A percentile compares a stretch with the other conserved stretches of the same genome.
Conservation (phyloP, 768 basidiomycete genomes). For the Tulasnella sp. region DNA sequence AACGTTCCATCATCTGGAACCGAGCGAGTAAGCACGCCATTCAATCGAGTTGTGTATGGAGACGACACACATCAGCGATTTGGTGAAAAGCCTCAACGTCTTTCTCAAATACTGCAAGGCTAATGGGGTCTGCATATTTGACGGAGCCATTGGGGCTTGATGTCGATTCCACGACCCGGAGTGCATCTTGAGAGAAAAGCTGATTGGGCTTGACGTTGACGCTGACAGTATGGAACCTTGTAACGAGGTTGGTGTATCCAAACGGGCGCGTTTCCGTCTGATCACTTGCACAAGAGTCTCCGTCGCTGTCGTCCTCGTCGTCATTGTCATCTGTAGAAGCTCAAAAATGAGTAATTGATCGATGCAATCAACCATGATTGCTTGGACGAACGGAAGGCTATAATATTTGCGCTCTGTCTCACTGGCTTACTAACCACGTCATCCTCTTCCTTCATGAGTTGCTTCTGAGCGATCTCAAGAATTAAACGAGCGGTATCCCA, state of each 20-base stretch:
- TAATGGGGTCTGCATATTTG: neutral
- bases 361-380: neutral
- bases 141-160: neutral
- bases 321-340: constrained; percentile 35
- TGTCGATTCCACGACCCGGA: neutral
- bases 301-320: constrained; percentile 45
- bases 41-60: neutral
- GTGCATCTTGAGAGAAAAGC: neutral
- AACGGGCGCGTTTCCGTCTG: constrained; percentile 36
- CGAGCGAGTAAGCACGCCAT: neutral
- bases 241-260: constrained; percentile 55
- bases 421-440: constrained; percentile 28
- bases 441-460: constrained; percentile 43
- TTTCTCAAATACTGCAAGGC: neutral
- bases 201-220: neutral
- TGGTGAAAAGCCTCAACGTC: constrained; percentile 19
- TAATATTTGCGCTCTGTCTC: neutral
- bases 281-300: constrained; percentile 29
- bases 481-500: constrained; percentile 61
- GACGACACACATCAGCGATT: constrained; percentile 17
- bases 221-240: constrained; percentile 45
- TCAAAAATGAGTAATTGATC: neutral
- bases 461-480: constrained; percentile 54
- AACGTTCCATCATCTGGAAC: constrained; percentile 39
- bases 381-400: neutral